Evolutionary conservation across 2,329 filamentous ascomycete genomes (phyloP), one percentile per base, ranked within the genome.

Genomic region (Botrytis fragariae): DNA sequence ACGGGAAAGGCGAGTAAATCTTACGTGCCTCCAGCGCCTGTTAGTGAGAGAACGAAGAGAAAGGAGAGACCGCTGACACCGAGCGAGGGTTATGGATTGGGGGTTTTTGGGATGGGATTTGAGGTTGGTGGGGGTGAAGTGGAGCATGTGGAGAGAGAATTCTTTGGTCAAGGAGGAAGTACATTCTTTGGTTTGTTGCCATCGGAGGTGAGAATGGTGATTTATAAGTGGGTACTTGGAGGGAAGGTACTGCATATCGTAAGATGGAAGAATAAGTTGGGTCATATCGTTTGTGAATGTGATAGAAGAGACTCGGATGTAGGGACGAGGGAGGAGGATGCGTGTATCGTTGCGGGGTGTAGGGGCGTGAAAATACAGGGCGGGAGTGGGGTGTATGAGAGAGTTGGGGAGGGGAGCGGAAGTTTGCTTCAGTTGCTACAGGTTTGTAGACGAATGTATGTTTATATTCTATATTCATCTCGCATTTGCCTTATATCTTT

Each of bases 401-500:
- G 1, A 22, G 4, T 70, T 37, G 54, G 42, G 42, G 29, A 62
- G 8, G 51, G 29, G 22, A 32, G 75, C 35, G 67, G 64, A 39
- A 67, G 69, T 22, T 37, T 75, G 16, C 69, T 77, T 32, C 74
- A 69, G 18, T 68, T 78, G 16, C 64, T 77, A 25, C 74, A 75
- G 62, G 76, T 76, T n/a, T 78, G 77, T 74, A 74, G 76, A 48
- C 76, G 74, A 44, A 37, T 77, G 77, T 78, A 73, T 73, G 74
- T 69, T 71, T 37, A 3, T 54, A 9, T 35, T 39, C 29, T 69
- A 57, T 44, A 12, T 32, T 2, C 5, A 22, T 45, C 39, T 54
- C 61, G 32, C 32, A 3, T 32, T 68, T n/a, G 1, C 16, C 29
- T 45, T 64, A n/a, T 14, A 29, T n/a, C 48, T 54, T 29, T n/a